These are phyloP conservation scores for Cupressus sempervirens DNA, from an alignment of 75 land plant species.

Conservation along the genomic window DNA sequence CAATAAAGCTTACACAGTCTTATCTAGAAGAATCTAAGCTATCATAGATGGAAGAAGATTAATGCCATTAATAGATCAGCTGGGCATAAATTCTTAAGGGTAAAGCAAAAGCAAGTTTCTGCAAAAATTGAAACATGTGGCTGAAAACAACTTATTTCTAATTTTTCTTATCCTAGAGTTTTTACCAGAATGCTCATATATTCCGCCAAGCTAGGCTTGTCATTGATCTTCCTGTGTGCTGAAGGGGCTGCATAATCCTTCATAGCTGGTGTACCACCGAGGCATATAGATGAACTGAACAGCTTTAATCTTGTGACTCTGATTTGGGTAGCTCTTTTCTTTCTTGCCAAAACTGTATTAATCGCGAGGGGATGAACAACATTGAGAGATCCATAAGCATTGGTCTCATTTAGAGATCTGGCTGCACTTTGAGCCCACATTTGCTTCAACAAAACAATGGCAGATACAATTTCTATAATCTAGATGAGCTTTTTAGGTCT, in stretches of 20 bases:
- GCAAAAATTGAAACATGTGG: not conserved
- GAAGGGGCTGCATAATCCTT: not conserved
- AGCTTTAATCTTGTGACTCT: not conserved
- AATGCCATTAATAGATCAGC: not conserved
- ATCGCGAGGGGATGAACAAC: not conserved
- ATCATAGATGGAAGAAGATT: not conserved
- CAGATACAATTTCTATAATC: not conserved
- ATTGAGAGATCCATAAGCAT: not conserved
- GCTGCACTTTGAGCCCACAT: not conserved
- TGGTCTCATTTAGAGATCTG: not conserved
- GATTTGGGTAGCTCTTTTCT: not conserved
- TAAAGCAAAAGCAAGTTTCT: not conserved
- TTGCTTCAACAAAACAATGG: not conserved
- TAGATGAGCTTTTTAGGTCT: not conserved
- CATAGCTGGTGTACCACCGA: not conserved
- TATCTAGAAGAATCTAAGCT: too few species aligned
- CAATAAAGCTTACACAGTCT: too few species aligned
- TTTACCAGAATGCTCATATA: slow-evolving; percentile 6
- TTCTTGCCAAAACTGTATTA: not conserved
- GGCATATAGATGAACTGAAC: slow-evolving; percentile 3
- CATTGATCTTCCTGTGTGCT: not conserved
- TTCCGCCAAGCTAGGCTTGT: not conserved
- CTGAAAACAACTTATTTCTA: not conserved
- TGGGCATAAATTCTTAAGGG: not conserved
- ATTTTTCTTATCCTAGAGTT: not conserved